Conservation (phyloP, 1,139 yeast genomes). For the Blastobotrys arbuscula region DNA sequence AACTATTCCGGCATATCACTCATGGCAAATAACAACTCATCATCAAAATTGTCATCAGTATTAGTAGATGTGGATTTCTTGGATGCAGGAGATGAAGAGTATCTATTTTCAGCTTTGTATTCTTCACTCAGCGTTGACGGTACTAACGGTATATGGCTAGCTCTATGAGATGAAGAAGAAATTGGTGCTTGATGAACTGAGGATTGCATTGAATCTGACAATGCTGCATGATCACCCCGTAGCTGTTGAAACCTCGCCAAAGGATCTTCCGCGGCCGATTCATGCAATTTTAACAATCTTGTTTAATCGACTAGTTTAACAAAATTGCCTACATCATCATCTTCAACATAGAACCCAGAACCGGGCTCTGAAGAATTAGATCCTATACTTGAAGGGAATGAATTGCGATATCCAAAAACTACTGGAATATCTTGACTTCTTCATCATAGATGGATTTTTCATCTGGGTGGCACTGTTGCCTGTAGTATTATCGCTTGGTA, state of each 20-base stretch:
- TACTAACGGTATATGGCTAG: conserved; percentile 31
- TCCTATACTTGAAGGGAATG: conserved; percentile 22
- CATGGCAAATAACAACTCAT: conserved; percentile 80
- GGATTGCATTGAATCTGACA: conserved; percentile 36
- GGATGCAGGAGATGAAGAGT: conserved; percentile 6
- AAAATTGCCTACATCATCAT: conserved; percentile 75
- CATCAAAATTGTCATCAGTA: conserved; percentile 37
- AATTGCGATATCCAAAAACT: conserved; percentile 30
- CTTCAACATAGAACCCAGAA: conserved; percentile 37
- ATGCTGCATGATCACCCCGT: conserved; percentile 41
- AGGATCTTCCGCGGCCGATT: conserved; percentile 22
- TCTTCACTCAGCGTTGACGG: conserved; percentile 35
- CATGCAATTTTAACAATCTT: conserved; percentile 8
- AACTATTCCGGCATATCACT: conserved; percentile 65
- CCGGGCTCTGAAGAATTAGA: conserved; percentile 32
- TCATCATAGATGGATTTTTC: not conserved
- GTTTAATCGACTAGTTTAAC: conserved; percentile 70
- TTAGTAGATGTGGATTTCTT: not conserved
- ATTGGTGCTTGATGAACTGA: conserved; percentile 18
- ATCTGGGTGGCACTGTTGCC: conserved; percentile 5
- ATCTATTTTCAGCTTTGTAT: conserved; percentile 14
- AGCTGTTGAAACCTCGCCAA: conserved; percentile 45
- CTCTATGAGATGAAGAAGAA: conserved; percentile 35
- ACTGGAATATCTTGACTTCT: conserved; percentile 29
- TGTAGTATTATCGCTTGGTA: conserved; percentile 25